A percentile compares a stretch with the other conserved stretches of the same genome.
These are phyloP conservation scores for Remersonia thermophila DNA, from an alignment of 2,329 filamentous ascomycete genomes.

Conservation along the genomic window DNA sequence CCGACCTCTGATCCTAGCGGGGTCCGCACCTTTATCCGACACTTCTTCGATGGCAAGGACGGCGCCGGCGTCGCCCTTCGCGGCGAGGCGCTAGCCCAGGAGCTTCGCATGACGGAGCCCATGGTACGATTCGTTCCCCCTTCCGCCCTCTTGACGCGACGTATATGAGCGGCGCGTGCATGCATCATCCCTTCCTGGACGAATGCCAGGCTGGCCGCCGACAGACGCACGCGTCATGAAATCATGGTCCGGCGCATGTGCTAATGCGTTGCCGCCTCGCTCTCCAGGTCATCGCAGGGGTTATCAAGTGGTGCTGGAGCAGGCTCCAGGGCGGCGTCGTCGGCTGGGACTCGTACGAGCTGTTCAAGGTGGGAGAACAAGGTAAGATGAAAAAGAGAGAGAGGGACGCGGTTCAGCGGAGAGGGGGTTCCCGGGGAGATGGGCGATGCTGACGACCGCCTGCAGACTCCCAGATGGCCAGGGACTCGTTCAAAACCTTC, in stretches of 20 bases:
- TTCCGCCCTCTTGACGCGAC: too few species aligned
- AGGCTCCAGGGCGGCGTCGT: conserved; percentile 82
- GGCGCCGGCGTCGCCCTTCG: conserved; percentile 44
- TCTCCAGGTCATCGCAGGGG: conserved; percentile 72
- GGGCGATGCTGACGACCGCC: neutral
- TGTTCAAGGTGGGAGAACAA: conserved; percentile 88
- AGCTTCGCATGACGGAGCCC: conserved; percentile 84
- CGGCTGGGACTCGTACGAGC: conserved; percentile 92
- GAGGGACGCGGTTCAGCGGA: too few species aligned
- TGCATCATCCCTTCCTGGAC: too few species aligned
- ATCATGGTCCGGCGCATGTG: conserved; percentile 2
- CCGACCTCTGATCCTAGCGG: conserved; percentile 86
- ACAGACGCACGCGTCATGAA: too few species aligned
- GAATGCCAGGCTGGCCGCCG: too few species aligned
- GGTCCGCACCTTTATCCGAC: conserved; percentile 81
- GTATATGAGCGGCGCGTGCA: too few species aligned
- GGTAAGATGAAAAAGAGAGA: conserved; percentile 49
- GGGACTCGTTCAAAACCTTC: conserved; percentile 91
- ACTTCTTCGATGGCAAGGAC: conserved; percentile 72
- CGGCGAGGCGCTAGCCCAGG: conserved; percentile 64
- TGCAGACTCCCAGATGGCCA: conserved; percentile 77
- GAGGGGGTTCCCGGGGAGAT: too few species aligned
- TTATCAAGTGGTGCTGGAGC: conserved; percentile 98
- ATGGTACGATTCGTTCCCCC: conserved; percentile 76
- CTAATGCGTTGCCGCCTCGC: too few species aligned